Evolutionary conservation across 208 protist species (phyloP), one percentile per base, ranked within the genome.

Genomic region (Novymonas esmeraldas): DNA sequence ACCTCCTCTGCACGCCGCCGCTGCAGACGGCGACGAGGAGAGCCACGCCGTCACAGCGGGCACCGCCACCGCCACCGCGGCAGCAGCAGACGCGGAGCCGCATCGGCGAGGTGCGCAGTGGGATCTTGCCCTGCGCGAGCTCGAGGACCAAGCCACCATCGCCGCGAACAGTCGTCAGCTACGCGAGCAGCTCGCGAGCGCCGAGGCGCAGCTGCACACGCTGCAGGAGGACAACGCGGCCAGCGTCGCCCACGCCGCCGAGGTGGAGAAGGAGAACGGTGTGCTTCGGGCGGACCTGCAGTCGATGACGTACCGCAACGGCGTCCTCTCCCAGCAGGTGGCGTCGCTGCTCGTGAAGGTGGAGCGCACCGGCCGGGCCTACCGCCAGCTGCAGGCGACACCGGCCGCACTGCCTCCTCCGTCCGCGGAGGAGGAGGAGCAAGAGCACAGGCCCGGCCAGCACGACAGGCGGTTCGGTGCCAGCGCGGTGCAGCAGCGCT

Each of bases 301-400:
- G 73, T 66, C 81, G 14, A 50, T 93, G 69, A 65, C 68, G 20
- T 93, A 82, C 54, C 82, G 84, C n/a, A 93, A 91, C 70, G 56
- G 58, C 29, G 82, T 93, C 2, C 78, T 93, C n/a, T 79, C 82
- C 0, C 85, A 93, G 64, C 87, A 93, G 41, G 70, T 93, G 24
- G 69, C 78, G 26, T 93, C 87, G 6, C 69, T 93, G 22, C 61
- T 93, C 6, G 81, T 85, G 28, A 77, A 80, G 50, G 64, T 84
- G 3, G 80, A 93, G 62, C 22, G 39, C 22, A 60, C 48, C 0
- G 31, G 24, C 11, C 54, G 62, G 9, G 62, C 54, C 13, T 54
- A 54, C 62, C 61, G 62, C 4, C 61, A 65, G 20, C 33, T 70
- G 62, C 29, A 70, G 36, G 69, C n/a, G 20, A 36, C 16, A 29